These are phyloP conservation scores for Sporothrix dimorphospora DNA, from an alignment of 2,329 filamentous ascomycete genomes.

Conservation along the genomic window DNA sequence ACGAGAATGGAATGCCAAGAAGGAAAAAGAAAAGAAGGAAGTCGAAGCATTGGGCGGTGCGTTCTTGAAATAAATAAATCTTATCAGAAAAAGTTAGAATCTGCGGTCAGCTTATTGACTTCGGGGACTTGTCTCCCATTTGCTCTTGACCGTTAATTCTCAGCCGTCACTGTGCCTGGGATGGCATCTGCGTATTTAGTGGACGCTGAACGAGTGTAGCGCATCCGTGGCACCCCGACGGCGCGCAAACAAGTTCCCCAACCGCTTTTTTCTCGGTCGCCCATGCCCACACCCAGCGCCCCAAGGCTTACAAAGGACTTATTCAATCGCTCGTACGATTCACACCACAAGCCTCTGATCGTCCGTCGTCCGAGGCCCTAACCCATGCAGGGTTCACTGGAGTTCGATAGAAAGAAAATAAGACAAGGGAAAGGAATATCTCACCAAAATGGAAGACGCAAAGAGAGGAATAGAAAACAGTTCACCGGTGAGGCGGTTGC, in stretches of 20 bases:
- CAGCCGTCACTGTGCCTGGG: conserved; percentile 1
- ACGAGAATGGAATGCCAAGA: conserved; percentile 10
- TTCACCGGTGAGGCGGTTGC: neutral
- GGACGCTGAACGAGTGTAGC: neutral
- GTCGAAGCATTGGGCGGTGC: neutral
- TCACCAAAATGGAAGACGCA: neutral
- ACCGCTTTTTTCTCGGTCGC: neutral
- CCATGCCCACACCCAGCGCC: neutral
- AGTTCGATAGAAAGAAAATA: neutral
- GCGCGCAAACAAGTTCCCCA: neutral
- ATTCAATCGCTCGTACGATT: neutral
- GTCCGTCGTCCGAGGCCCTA: neutral
- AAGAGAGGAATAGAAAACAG: neutral
- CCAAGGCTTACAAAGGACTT: conserved; percentile 21
- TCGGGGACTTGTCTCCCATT: conserved; percentile 9
- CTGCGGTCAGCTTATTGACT: conserved; percentile 16
- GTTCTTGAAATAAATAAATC: neutral
- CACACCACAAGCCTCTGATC: neutral
- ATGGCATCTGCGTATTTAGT: neutral
- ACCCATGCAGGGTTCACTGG: neutral
- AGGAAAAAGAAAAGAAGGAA: neutral
- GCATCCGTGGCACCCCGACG: neutral
- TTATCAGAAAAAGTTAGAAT: neutral
- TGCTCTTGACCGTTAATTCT: neutral
- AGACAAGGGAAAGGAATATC: neutral